Percentiles rank a stretch among this genome's conserved stretches.
phyloP scores from a whole-genome alignment of 345 rosid genomes.

The Eutrema japonicum region DNA sequence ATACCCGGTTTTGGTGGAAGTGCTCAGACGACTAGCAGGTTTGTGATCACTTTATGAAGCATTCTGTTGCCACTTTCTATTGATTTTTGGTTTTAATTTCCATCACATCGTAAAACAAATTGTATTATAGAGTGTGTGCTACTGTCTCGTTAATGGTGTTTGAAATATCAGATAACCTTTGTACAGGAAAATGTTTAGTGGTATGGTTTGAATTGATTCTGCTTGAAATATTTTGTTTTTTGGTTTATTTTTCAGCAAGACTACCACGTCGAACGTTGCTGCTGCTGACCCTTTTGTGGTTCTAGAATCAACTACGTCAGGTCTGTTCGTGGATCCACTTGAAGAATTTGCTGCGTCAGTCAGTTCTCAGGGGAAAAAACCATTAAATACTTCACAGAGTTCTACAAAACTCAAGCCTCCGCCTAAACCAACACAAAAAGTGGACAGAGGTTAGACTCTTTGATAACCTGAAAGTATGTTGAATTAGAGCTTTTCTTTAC shows the following conservation, averaged over 20 bases:
- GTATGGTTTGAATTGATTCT: conserved; percentile 21
- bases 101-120: not conserved
- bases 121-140: not conserved
- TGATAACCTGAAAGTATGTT: conserved; percentile 24
- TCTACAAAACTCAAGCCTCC: conserved; percentile 63
- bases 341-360: conserved; percentile 58
- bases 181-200: not conserved
- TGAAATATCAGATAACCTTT: not conserved
- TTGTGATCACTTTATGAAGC: conserved; percentile 15
- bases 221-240: conserved; percentile 1
- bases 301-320: conserved; percentile 57
- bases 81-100: not conserved
- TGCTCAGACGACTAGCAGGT: conserved; percentile 53
- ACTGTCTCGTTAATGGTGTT: not conserved
- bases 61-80: not conserved
- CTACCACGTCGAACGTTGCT: conserved; percentile 46
- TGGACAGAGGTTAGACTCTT: conserved; percentile 54
- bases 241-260: conserved; percentile 37
- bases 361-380: conserved; percentile 47
- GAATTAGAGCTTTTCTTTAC: conserved; percentile 4
- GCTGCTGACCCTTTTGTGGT: conserved; percentile 67
- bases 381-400: conserved; percentile 42
- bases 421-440: conserved; percentile 68
- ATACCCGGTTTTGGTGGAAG: conserved; percentile 76
- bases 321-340: conserved; percentile 54